phyloP scores from a whole-genome alignment of 441 rosid genomes.

The Brassica balearica region DNA sequence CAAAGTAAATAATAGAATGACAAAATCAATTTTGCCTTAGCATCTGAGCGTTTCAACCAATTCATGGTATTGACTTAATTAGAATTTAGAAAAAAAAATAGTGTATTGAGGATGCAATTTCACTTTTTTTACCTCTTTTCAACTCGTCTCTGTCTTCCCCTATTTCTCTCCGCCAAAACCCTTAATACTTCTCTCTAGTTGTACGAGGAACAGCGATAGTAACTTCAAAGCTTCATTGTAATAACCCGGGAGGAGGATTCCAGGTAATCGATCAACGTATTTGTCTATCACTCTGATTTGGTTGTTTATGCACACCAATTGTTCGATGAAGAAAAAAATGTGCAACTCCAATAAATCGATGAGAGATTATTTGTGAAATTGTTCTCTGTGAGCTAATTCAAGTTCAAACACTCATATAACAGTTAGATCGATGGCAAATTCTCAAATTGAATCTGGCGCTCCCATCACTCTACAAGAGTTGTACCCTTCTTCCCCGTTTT shows the following conservation, averaged over 20 bases:
- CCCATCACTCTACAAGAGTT: slow-evolving; percentile 62
- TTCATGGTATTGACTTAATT: no score
- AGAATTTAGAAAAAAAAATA: no score
- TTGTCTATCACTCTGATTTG: background rate
- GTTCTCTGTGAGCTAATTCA: background rate
- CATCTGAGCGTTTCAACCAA: no score
- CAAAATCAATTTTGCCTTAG: no score
- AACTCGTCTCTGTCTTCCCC: background rate
- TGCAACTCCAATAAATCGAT: background rate
- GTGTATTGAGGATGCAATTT: no score
- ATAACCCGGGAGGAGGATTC: background rate
- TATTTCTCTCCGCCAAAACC: background rate
- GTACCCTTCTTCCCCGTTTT: slow-evolving; percentile 61
- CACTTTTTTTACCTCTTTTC: background rate
- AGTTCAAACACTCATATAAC: background rate
- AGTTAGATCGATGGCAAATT: slow-evolving; percentile 50
- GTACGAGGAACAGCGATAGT: background rate
- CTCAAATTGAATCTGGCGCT: slow-evolving; percentile 53
- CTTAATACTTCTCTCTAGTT: background rate
- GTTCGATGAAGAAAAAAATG: background rate
- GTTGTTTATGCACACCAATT: background rate
- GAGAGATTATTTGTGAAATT: background rate
- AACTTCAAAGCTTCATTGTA: background rate
- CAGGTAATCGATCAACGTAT: background rate
- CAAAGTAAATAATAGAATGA: no score